Evolutionary conservation across 208 protist genomes (phyloP), one percentile per base, ranked within the genome.

Genomic region (Acanthamoeba healyi): DNA sequence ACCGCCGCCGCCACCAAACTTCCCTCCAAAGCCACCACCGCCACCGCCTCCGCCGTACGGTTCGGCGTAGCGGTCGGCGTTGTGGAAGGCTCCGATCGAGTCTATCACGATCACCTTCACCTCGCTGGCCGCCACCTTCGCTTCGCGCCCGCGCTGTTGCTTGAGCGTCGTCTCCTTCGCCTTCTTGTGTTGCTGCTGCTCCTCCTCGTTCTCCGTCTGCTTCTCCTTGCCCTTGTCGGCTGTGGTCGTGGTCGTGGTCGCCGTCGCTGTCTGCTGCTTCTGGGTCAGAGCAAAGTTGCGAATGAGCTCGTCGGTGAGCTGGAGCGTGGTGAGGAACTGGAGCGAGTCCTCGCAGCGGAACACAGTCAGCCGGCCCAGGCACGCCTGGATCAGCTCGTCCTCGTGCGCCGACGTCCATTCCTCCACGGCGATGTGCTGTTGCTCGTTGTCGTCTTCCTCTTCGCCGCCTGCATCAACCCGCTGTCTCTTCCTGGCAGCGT

Each of bases 91-190:
- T 5, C 72, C 72, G 72, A 82, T 82, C 24, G 72, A 82, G 40
- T 82, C 72, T 22, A 82, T 82, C 38, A 82, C 72, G 6, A 82
- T 19, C 72, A 82, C 34, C 40, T 82, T 82, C 72, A 82, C 72
- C 19, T 82, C 72, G 17, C 70, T 46, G 12, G 29, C 24, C 38
- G 6, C 49, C 15, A 6, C 10, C 10, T 19, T 6, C 49, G 49
- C 49, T 15, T 54, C 49, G 49, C 6, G 15, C 10, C 49, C 10
- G 49, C 49, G 15, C 49, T 6, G 10, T 54, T 54, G 10, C 49
- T 54, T 54, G 6, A 19, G 49, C 49, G 10, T 54, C 49, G 49
- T 19, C 49, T 54, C 49, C 49, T 54, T 54, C 49, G 49, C 49
- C 6, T 54, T 19, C 49, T 54, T 15, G 15, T 54, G 36, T 67